Percentiles rank a stretch among this genome's conserved stretches.
Evolutionary conservation across 345 rosid species (phyloP).

Genomic region (Linum lewisii): DNA sequence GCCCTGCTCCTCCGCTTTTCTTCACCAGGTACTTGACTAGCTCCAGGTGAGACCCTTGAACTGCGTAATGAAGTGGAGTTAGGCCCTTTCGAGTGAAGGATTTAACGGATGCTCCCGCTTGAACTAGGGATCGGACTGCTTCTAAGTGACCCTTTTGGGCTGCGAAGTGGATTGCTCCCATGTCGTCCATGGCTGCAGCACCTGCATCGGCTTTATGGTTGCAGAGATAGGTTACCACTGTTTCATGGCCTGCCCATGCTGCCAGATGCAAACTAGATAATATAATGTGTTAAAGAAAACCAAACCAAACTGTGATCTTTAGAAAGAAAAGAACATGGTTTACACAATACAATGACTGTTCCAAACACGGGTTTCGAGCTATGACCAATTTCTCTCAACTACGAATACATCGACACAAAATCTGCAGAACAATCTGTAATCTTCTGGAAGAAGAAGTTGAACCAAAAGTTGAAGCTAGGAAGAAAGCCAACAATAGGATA

Average conservation of each 20-base stretch:
- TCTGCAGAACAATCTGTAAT: too few species aligned
- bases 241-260: slow-evolving; percentile 87
- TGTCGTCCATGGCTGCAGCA: slow-evolving; percentile 94
- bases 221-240: slow-evolving; percentile 73
- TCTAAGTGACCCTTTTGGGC: slow-evolving; percentile 90
- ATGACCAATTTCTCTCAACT: too few species aligned
- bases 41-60: slow-evolving; percentile 77
- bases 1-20: slow-evolving; percentile 65
- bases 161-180: slow-evolving; percentile 96
- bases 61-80: slow-evolving; percentile 86
- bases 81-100: slow-evolving; percentile 73
- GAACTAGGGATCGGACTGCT: slow-evolving; percentile 46
- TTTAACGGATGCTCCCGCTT: slow-evolving; percentile 60
- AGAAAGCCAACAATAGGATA: background rate
- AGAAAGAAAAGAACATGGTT: too few species aligned
- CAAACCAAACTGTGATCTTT: too few species aligned
- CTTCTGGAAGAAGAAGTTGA: too few species aligned
- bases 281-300: slow-evolving; percentile 6
- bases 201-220: slow-evolving; percentile 88
- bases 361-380: too few species aligned
- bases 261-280: slow-evolving; percentile 71
- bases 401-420: too few species aligned
- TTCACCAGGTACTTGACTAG: slow-evolving; percentile 60
- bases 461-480: too few species aligned
- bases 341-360: too few species aligned